Conservation (phyloP, 495 filamentous ascomycete species). For the Gamarada debralockiae region DNA sequence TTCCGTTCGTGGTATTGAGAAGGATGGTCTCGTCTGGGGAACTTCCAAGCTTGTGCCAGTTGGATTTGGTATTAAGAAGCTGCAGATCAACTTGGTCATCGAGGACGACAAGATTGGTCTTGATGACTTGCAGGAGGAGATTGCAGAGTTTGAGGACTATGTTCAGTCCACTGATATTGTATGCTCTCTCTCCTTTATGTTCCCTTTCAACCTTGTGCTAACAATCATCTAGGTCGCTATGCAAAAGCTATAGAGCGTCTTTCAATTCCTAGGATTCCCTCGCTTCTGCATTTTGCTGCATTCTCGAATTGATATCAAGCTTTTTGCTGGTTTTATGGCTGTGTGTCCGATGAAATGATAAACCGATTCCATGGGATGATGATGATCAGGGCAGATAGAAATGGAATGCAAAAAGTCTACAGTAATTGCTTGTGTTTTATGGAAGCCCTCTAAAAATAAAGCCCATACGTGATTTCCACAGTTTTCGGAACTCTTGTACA, state of each 20-base stretch:
- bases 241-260: slow-evolving; percentile 74
- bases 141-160: slow-evolving; percentile 83
- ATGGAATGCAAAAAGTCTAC: slow-evolving; percentile 12
- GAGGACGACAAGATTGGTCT: slow-evolving; percentile 95
- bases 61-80: slow-evolving; percentile 98
- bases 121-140: slow-evolving; percentile 81
- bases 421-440: no score
- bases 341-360: slow-evolving; percentile 6
- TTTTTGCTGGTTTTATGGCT: slow-evolving; percentile 12
- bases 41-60: slow-evolving; percentile 83
- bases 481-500: not conserved
- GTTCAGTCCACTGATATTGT: slow-evolving; percentile 94
- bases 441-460: no score
- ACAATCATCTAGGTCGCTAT: slow-evolving; percentile 59
- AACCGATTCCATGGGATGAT: slow-evolving; percentile 20
- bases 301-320: slow-evolving; percentile 11
- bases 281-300: slow-evolving; percentile 3
- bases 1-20: slow-evolving; percentile 79
- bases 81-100: slow-evolving; percentile 96
- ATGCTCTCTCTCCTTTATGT: slow-evolving; percentile 30
- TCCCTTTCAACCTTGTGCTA: slow-evolving; percentile 11
- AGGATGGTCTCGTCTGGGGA: slow-evolving; percentile 97
- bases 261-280: slow-evolving; percentile 5
- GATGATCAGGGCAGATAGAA: slow-evolving; percentile 25
- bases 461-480: no score